Evolutionary conservation across 2,329 filamentous ascomycete genomes (phyloP).

Genomic region (Penicillium sp.): DNA sequence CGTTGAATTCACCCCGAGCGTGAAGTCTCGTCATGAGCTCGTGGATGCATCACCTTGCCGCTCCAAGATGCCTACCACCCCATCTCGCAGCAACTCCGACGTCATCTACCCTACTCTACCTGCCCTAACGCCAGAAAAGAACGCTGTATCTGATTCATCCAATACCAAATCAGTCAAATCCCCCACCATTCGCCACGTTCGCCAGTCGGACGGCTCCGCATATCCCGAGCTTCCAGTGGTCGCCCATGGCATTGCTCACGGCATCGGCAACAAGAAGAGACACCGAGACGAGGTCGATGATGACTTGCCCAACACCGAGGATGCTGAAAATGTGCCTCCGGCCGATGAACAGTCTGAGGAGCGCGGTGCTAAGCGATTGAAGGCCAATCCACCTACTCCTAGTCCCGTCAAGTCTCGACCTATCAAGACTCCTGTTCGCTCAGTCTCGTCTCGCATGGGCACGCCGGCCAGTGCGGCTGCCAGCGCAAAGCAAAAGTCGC

Average conservation of each 20-base stretch:
- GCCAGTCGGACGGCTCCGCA: constrained; percentile 29
- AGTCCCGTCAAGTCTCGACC: constrained; percentile 37
- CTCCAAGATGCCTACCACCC: constrained; percentile 36
- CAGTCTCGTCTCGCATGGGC: constrained; percentile 19
- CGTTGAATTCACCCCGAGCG: constrained; percentile 75
- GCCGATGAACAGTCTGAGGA: constrained; percentile 21
- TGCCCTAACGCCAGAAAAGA: constrained; percentile 37
- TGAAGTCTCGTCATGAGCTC: constrained; percentile 49
- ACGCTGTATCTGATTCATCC: constrained; percentile 11
- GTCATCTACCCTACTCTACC: constrained; percentile 40
- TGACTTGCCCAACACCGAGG: constrained; percentile 16
- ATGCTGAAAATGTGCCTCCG: constrained; percentile 36
- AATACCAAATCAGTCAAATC: constrained; percentile 17
- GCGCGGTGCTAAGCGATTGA: constrained; percentile 39
- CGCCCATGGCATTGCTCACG: constrained; percentile 41
- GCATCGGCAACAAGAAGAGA: constrained; percentile 42
- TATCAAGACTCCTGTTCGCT: constrained; percentile 33
- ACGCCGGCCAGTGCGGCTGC: constrained; percentile 34
- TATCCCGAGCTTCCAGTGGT: constrained; percentile 36
- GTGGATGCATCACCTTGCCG: constrained; percentile 42
- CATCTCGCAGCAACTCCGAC: constrained; percentile 25
- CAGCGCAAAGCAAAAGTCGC: constrained; percentile 31
- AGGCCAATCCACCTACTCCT: constrained; percentile 33
- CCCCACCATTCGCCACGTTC: constrained; percentile 43
- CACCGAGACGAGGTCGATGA: constrained; percentile 35